Conservation (phyloP, 164 flowering plant species). For the Malania oleifera region DNA sequence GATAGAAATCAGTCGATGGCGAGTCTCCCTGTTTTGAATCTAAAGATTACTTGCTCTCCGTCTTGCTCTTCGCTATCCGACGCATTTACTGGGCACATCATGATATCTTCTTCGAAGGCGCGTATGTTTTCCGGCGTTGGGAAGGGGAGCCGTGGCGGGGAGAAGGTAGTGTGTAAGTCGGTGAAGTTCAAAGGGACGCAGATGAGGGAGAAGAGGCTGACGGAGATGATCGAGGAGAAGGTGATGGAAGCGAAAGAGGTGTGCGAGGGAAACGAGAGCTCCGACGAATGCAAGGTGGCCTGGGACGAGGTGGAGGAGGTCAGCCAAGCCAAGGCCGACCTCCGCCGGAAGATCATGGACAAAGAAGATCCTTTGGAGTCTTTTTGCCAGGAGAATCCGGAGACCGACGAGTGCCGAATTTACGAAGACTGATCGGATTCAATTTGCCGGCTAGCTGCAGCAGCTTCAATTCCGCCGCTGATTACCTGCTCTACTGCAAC, state of each 20-base stretch:
- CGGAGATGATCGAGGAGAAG: constrained; percentile 80
- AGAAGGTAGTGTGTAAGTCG: no score
- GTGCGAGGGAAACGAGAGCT: constrained; percentile 46
- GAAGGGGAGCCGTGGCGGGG: no score
- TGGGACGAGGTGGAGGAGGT: constrained; percentile 92
- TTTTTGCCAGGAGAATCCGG: constrained; percentile 63
- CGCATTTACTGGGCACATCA: no score
- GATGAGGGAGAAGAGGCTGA: constrained; percentile 58
- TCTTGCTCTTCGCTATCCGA: no score
- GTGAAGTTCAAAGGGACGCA: constrained; percentile 63
- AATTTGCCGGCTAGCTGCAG: no score
- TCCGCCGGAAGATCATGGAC: constrained; percentile 44
- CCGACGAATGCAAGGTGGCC: constrained; percentile 76
- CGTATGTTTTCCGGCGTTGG: no score
- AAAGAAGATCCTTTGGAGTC: constrained; percentile 57
- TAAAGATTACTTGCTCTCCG: no score
- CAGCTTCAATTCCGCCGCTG: no score
- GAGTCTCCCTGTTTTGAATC: no score
- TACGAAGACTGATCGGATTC: constrained; percentile 59
- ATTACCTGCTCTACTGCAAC: no score
- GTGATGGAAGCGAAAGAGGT: constrained; percentile 62
- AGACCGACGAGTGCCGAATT: constrained; percentile 71
- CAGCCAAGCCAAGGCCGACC: constrained; percentile 78
- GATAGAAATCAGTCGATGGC: no score
- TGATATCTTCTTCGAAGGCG: no score